Conservation (phyloP, 371 early-diverging fungal species). For the Fennellomyces sp. region DNA sequence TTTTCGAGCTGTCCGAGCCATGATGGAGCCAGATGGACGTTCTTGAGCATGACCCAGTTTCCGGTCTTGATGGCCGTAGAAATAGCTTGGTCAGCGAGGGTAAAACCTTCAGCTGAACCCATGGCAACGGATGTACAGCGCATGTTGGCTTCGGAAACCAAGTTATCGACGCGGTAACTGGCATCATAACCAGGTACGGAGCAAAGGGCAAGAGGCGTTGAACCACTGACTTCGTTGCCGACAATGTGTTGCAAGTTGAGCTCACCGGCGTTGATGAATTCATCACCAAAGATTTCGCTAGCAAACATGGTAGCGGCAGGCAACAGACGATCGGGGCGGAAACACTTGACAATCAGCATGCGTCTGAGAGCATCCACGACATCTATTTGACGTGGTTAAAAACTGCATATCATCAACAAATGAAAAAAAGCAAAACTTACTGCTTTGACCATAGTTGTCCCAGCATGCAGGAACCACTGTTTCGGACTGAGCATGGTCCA, state of each 20-base stretch:
- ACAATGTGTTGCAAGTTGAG: slow-evolving; percentile 77
- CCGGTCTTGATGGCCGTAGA: slow-evolving; percentile 82
- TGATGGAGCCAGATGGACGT: slow-evolving; percentile 92
- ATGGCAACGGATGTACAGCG: slow-evolving; percentile 89
- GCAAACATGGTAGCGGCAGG: slow-evolving; percentile 78
- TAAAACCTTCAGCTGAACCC: slow-evolving; percentile 96
- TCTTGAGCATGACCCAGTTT: slow-evolving; percentile 96
- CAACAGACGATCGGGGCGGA: slow-evolving; percentile 90
- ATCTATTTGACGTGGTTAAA: slow-evolving; percentile 5
- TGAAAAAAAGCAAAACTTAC: slow-evolving; percentile 39
- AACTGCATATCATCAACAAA: not conserved
- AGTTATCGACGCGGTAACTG: slow-evolving; percentile 90
- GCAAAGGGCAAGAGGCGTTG: slow-evolving; percentile 90
- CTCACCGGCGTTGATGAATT: slow-evolving; percentile 64
- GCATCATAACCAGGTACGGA: slow-evolving; percentile 97
- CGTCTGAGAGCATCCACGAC: slow-evolving; percentile 64
- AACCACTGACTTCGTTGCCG: slow-evolving; percentile 69
- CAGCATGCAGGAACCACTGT: slow-evolving; percentile 69
- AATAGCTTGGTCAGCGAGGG: slow-evolving; percentile 91
- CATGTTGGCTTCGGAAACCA: slow-evolving; percentile 74
- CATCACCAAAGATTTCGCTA: slow-evolving; percentile 74
- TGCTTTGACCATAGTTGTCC: slow-evolving; percentile 45
- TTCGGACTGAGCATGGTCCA: slow-evolving; percentile 60
- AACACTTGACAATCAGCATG: slow-evolving; percentile 80
- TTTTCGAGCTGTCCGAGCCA: slow-evolving; percentile 98